Evolutionary conservation across 2,329 filamentous ascomycete genomes (phyloP).

Genomic region (Talaromyces islandicus): DNA sequence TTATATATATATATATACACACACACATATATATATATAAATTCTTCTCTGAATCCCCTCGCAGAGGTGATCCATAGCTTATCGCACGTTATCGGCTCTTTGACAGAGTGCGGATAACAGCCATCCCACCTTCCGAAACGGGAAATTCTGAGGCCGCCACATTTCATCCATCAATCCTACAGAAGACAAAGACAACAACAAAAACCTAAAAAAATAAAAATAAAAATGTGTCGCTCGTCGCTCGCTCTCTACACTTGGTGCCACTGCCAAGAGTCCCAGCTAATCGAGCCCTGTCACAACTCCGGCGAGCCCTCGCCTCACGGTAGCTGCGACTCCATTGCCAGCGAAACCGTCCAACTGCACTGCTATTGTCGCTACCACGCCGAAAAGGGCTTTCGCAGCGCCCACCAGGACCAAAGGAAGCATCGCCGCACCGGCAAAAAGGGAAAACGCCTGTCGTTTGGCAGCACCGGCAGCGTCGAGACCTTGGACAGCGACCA

Average conservation of each 20-base stretch:
- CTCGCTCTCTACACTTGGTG: conserved; percentile 34
- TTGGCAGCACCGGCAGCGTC: conserved; percentile 1
- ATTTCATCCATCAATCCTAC: not conserved
- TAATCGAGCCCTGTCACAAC: conserved; percentile 23
- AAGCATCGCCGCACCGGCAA: conserved; percentile 11
- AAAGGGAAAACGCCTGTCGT: conserved; percentile 10
- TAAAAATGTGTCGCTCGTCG: conserved; percentile 31
- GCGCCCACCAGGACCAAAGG: conserved; percentile 21
- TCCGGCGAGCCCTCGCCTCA: conserved; percentile 22
- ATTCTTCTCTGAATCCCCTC: not conserved
- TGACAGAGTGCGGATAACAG: not conserved
- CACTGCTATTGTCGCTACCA: conserved; percentile 34
- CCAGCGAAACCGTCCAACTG: conserved; percentile 32
- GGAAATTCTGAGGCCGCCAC: not conserved
- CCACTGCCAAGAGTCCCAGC: conserved; percentile 31
- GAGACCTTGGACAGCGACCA: not conserved
- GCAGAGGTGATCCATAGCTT: not conserved
- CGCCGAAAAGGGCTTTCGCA: conserved; percentile 25
- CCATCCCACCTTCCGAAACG: conserved; percentile 6
- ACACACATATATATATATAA: not conserved
- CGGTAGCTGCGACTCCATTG: conserved; percentile 24
- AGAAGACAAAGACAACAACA: not conserved
- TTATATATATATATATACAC: not conserved
- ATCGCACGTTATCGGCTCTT: not conserved
- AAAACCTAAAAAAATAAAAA: not conserved